These are phyloP conservation scores for Verticillium zaregamsianum DNA, from an alignment of 2,329 filamentous ascomycete genomes.

Conservation along the genomic window DNA sequence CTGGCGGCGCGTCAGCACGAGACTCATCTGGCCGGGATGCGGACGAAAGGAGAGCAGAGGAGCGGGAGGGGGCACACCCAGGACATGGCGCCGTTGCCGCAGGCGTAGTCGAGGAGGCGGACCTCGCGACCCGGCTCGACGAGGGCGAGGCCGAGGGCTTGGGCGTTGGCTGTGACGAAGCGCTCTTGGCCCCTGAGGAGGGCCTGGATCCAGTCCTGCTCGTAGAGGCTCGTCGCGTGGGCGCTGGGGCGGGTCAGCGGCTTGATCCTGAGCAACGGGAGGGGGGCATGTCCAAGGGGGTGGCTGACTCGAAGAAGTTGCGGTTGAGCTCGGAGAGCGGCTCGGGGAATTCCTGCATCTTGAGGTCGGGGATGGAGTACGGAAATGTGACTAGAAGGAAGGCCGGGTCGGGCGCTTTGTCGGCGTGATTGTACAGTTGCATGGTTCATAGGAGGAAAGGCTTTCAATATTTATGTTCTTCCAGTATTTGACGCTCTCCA, in stretches of 20 bases:
- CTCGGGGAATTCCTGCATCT: not conserved
- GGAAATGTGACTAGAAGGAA: not conserved
- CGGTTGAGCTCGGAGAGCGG: constrained; percentile 10
- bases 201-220: constrained; percentile 13
- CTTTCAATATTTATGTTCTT: too few relatives aligned
- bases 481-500: too few relatives aligned
- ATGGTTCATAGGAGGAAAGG: not conserved
- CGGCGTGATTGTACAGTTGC: not conserved
- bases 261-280: not conserved
- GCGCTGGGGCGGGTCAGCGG: constrained; percentile 1
- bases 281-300: not conserved
- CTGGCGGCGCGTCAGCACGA: constrained; percentile 12
- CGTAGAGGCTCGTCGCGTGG: constrained; percentile 7
- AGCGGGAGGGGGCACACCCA: constrained; percentile 4
- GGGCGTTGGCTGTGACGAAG: constrained; percentile 8
- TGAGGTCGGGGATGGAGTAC: not conserved
- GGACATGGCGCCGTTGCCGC: constrained; percentile 12
- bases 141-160: constrained; percentile 5
- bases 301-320: constrained; percentile 10
- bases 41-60: too few relatives aligned
- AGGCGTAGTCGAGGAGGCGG: constrained; percentile 15
- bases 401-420: not conserved
- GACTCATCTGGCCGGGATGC: too few relatives aligned
- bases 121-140: constrained; percentile 3
- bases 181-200: constrained; percentile 8